These are phyloP conservation scores for Ustilago hordei DNA, from an alignment of 1,284 basidiomycete species.

Conservation along the genomic window DNA sequence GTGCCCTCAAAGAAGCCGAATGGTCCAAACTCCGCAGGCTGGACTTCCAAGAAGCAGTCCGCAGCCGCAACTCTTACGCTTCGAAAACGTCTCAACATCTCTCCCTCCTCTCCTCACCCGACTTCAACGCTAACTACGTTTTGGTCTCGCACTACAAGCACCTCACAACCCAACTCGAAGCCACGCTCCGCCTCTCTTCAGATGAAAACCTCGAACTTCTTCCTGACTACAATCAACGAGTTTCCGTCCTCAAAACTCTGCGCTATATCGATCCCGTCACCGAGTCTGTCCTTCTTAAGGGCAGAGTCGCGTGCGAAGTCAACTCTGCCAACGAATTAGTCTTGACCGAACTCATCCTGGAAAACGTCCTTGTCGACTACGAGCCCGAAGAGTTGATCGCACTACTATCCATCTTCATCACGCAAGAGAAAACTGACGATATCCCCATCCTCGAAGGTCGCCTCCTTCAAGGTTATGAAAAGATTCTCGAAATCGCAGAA, in stretches of 20 bases:
- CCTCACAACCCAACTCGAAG: constrained; percentile 79
- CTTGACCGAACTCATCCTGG: constrained; percentile 94
- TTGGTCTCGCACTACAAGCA: constrained; percentile 80
- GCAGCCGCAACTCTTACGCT: constrained; percentile 75
- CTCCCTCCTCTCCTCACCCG: constrained; percentile 57
- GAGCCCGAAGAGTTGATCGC: constrained; percentile 98
- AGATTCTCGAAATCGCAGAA: constrained; percentile 84
- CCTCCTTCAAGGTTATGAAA: constrained; percentile 79
- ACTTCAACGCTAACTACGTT: constrained; percentile 81
- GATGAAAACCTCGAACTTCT: constrained; percentile 97
- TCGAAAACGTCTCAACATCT: constrained; percentile 46
- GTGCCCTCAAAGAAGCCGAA: constrained; percentile 71
- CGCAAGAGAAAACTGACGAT: constrained; percentile 94
- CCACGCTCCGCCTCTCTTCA: constrained; percentile 40
- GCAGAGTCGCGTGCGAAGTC: constrained; percentile 98
- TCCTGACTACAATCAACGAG: constrained; percentile 95
- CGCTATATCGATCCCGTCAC: constrained; percentile 74
- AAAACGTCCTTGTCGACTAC: constrained; percentile 89
- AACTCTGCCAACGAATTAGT: constrained; percentile 90
- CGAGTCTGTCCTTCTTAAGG: constrained; percentile 91
- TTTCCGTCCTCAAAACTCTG: constrained; percentile 89
- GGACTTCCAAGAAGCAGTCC: constrained; percentile 89
- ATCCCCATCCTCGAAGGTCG: constrained; percentile 83
- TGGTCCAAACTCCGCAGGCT: constrained; percentile 86
- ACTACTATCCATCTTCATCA: constrained; percentile 93